A percentile compares a stretch with the other conserved stretches of the same genome.
Evolutionary conservation across 208 protist species (phyloP).

Genomic region (Trypanosoma melophagium): DNA sequence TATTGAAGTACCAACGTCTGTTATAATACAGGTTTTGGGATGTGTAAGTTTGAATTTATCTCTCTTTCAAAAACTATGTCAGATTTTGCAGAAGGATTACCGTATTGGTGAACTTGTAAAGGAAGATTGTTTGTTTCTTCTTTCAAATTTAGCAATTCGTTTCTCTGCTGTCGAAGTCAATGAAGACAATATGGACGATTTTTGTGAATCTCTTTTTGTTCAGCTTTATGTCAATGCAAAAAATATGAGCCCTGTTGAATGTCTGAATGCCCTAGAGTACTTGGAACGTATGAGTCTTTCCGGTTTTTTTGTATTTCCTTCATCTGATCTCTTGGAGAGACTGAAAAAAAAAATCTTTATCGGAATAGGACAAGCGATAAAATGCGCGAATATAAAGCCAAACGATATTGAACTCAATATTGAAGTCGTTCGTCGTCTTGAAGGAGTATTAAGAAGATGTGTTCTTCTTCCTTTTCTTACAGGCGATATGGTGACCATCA

Average conservation of each 20-base stretch:
- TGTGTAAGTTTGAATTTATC: background rate
- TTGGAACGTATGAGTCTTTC: constrained; percentile 60
- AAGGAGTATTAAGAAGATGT: constrained; percentile 26
- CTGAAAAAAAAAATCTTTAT: constrained; percentile 44
- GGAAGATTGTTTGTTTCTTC: constrained; percentile 23
- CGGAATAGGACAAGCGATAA: background rate
- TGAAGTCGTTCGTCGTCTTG: constrained; percentile 18
- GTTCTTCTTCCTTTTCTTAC: constrained; percentile 26
- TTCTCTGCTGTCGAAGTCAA: background rate
- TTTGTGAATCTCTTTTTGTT: constrained; percentile 61
- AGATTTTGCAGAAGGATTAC: constrained; percentile 15
- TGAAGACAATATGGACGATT: constrained; percentile 10
- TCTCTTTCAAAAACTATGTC: constrained; percentile 12
- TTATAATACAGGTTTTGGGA: constrained; percentile 6
- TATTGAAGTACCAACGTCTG: constrained; percentile 11
- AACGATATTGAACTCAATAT: constrained; percentile 12
- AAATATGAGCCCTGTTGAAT: constrained; percentile 37
- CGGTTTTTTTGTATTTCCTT: constrained; percentile 35
- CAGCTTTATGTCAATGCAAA: constrained; percentile 42
- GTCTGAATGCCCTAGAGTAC: constrained; percentile 48
- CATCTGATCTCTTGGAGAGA: constrained; percentile 42
- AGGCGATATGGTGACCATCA: constrained; percentile 6
- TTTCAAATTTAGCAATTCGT: constrained; percentile 15
- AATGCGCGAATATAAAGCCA: background rate
- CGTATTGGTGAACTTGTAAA: constrained; percentile 14